These are phyloP conservation scores for Xylaria sp. DNA, from an alignment of 495 filamentous ascomycete genomes.

Conservation along the genomic window DNA sequence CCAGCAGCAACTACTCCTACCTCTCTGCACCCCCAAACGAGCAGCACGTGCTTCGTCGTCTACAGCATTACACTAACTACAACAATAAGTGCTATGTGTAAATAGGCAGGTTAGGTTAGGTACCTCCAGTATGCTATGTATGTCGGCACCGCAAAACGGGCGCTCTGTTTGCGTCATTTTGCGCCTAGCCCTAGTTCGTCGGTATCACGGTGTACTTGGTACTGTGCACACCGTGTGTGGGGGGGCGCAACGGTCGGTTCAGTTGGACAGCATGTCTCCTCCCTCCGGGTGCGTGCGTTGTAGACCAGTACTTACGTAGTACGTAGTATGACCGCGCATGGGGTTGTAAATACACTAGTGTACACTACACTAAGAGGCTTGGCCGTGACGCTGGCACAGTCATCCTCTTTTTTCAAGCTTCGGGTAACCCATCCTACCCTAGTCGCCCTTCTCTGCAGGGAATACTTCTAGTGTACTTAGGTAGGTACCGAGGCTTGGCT, in stretches of 20 bases:
- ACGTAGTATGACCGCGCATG: background rate
- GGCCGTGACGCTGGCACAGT: slow-evolving; percentile 28
- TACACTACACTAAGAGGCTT: slow-evolving; percentile 28
- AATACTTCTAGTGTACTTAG: background rate
- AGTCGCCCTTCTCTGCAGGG: slow-evolving; percentile 5
- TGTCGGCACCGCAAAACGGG: background rate
- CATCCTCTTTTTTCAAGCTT: slow-evolving; percentile 17
- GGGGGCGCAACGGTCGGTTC: background rate
- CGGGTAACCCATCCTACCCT: background rate
- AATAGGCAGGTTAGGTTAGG: no score
- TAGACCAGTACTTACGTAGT: background rate
- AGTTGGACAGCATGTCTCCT: slow-evolving; percentile 1
- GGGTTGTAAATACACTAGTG: no score
- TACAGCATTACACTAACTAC: background rate
- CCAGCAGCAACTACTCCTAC: no score
- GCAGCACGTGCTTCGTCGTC: slow-evolving; percentile 9
- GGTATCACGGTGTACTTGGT: background rate
- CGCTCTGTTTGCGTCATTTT: slow-evolving; percentile 14
- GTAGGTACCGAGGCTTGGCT: slow-evolving; percentile 15
- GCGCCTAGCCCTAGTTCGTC: background rate
- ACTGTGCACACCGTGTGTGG: background rate
- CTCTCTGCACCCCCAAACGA: slow-evolving; percentile 11
- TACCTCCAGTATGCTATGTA: no score
- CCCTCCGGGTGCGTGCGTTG: background rate
- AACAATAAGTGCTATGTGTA: background rate